These are phyloP conservation scores for Rhizomucor miehei DNA, from an alignment of 371 early-diverging fungal species.

Conservation along the genomic window DNA sequence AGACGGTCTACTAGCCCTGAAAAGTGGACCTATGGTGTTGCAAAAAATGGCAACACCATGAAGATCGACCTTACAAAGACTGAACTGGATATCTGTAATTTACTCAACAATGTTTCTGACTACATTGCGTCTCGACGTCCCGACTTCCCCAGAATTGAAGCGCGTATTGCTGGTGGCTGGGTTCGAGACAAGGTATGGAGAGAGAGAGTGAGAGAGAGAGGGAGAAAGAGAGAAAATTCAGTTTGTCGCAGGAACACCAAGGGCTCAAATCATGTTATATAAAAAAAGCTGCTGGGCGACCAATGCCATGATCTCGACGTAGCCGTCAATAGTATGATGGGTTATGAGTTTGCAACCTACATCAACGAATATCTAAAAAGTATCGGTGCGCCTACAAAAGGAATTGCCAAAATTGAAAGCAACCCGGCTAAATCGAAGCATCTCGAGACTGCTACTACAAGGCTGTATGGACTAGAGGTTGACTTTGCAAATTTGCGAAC, in stretches of 20 bases:
- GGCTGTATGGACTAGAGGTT: conserved; percentile 74
- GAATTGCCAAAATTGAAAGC: conserved; percentile 81
- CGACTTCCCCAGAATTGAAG: conserved; percentile 56
- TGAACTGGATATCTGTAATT: conserved; percentile 62
- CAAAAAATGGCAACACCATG: conserved; percentile 37
- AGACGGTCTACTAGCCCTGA: no score
- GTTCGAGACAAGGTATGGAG: conserved; percentile 92
- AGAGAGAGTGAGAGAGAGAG: no score
- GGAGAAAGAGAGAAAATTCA: no score
- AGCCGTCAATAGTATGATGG: conserved; percentile 94
- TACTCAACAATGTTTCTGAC: conserved; percentile 59
- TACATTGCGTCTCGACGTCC: conserved; percentile 46
- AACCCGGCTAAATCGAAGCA: conserved; percentile 99
- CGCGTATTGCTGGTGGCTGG: conserved; percentile 99
- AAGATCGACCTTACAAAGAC: conserved; percentile 45
- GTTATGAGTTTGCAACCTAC: conserved; percentile 87
- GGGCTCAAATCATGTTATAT: background rate
- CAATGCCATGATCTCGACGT: conserved; percentile 95
- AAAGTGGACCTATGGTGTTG: conserved; percentile 22
- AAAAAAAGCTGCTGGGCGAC: conserved; percentile 77
- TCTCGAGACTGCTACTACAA: conserved; percentile 96
- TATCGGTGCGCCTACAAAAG: conserved; percentile 46
- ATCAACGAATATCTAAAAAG: conserved; percentile 67
- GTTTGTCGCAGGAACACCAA: no score
- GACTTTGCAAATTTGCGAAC: conserved; percentile 98